Base-by-base conservation (phyloP, 352 stramenopile species). In the Stephanocyclus meneghinianus region DNA sequence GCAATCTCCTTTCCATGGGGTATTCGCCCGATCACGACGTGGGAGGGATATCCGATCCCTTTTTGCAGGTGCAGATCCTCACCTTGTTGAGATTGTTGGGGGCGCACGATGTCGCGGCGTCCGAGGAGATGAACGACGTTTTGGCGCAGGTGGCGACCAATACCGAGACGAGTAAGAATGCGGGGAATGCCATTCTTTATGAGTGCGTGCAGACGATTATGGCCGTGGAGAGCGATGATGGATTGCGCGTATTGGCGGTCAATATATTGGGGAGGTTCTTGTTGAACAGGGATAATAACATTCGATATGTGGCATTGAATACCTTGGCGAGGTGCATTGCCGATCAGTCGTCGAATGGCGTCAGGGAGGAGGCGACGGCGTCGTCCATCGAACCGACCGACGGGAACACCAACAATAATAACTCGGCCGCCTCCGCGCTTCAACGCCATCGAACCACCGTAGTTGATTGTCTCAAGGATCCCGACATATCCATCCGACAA, bases 161-260 rank as follows among this genome's bases (percentile, higher is more conserved):
- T 90, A 99, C 97, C 10, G 97, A 99, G 84, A 98, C 96, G 8
- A 95, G 96, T 47, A 99, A 99, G 85, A 99, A 98, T 83, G 95
- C 97, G n/a, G 98, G 97, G 40, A 99, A 99, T 87, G 97, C 91
- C n/a, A 94, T 95, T 78, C 87, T 99, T 71, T 99, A 99, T 87
- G 97, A 99, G 88, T 99, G 96, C 78, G 97, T 99, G 29, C 95
- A 98, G 72, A 99, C 96, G 3, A 99, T 99, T 83, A 99, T 99
- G 96, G 91, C 92, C 15, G 97, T 99, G 59, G 96, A 99, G 84
- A 98, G 94, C 82, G 97, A 99, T 85, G 97, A 95, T 70, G 95
- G 96, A 10, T 92, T 99, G 3, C 93, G 96, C 44, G 95, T 99
- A 26, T 89, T 99, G 40, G 97, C 97, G 30, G 96, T 99, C 70